phyloP scores from a whole-genome alignment of 257 asterid species.

The Solanum pennellii region DNA sequence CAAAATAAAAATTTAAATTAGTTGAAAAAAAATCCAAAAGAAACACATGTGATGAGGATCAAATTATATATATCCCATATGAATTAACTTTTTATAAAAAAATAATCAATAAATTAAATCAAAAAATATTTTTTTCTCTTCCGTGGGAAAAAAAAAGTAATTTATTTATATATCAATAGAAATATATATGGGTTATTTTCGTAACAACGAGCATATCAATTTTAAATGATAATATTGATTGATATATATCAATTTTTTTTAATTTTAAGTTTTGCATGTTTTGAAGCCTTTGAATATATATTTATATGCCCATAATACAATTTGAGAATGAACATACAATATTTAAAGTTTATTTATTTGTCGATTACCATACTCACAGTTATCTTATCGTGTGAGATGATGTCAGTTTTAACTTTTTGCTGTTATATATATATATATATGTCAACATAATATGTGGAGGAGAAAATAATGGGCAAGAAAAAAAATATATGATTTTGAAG shows the following conservation, averaged over 20 bases:
- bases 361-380: not conserved
- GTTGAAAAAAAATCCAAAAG: no score
- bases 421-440: not conserved
- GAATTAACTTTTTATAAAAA: no score
- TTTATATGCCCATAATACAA: not conserved
- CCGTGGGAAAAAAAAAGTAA: no score
- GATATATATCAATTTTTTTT: no score
- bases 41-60: no score
- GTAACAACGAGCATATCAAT: rapidly evolving
- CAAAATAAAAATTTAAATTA: no score
- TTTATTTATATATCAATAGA: no score
- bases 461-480: not conserved
- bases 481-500: not conserved
- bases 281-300: not conserved
- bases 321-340: not conserved
- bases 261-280: not conserved
- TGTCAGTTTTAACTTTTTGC: not conserved
- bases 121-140: no score
- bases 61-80: no score
- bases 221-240: no score
- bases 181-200: no score
- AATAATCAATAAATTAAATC: no score
- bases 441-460: not conserved
- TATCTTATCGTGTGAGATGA: not conserved
- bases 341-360: not conserved